Base-by-base conservation (phyloP, 768 basidiomycete species). In the Boletus huronensis region DNA sequence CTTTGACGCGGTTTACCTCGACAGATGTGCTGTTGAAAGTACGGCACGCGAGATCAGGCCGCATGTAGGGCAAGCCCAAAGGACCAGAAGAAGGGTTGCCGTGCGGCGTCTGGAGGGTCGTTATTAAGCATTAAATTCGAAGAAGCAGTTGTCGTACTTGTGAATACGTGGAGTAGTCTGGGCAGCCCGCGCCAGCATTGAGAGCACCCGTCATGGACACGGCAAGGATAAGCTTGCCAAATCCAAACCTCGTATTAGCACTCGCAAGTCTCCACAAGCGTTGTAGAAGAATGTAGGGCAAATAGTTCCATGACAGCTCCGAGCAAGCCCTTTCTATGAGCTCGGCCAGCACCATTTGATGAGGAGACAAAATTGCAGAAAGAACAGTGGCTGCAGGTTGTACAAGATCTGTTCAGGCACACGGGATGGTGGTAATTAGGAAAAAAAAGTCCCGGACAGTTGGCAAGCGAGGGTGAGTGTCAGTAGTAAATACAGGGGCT, bases 1-100 rank as follows among this genome's bases (percentile, higher is more conserved):
- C 28, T 13, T 29, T 32, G 41, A 32, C 23, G 41, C 17, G n/a
- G 38, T 59, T 32, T 64, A 86, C 88, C 76, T 90, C 88, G 28
- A 90, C 89, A 19, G 83, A 79, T 25, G 82, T 77, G 62, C 86
- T 88, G 53, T 83, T 86, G 72, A 89, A 91, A 0, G 89, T 90
- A 43, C 89, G 78, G 62, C 89, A 90, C 21, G 74, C 79, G 31
- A 80, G 81, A 40, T 74, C 74, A 31, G 87, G 88, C 28, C 88
- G 75, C 88, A 90, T 90, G 66, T 74, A 87, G 14, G 89, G 88
- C 53, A 90, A 70, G 5, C 72, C 75, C 55, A 90, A 69, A 23
- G 82, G 78, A 13, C 88, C 88, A 6, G 69, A 65, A 3, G 87
- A 89, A 35, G 73, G 73, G 34, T 76, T 76, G 2, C 82, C 85